A percentile compares a stretch with the other conserved stretches of the same genome.
phyloP scores from a whole-genome alignment of 179 eudicot species.

The Camellia oleifera region DNA sequence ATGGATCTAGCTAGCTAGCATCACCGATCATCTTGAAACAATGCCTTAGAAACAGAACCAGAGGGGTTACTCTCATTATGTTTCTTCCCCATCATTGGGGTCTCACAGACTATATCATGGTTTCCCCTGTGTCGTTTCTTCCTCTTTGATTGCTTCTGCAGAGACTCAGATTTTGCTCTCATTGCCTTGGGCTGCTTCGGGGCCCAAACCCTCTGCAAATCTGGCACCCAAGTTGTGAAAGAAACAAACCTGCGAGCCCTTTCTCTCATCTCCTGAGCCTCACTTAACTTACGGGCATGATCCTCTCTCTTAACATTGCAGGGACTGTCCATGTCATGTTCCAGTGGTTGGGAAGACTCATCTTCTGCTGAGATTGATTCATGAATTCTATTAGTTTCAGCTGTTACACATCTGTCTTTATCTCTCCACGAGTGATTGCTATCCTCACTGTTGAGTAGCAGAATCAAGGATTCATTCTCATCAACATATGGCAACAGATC shows the following conservation, averaged over 20 bases:
- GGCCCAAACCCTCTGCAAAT: slow-evolving; percentile 93
- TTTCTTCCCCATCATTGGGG: slow-evolving; percentile 56
- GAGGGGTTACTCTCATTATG: slow-evolving; percentile 25
- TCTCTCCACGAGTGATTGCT: slow-evolving; percentile 81
- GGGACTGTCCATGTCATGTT: slow-evolving; percentile 24
- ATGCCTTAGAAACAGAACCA: slow-evolving; percentile 53
- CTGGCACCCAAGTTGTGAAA: slow-evolving; percentile 59
- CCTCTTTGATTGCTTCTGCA: slow-evolving; percentile 40
- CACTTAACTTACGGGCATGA: slow-evolving; percentile 45
- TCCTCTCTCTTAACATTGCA: slow-evolving; percentile 32
- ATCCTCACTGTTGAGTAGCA: slow-evolving; percentile 74
- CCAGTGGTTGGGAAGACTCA: slow-evolving; percentile 37
- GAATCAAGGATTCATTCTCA: slow-evolving; percentile 60
- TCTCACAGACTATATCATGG: slow-evolving; percentile 66
- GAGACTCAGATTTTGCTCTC: slow-evolving; percentile 37
- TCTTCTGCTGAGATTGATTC: slow-evolving; percentile 61
- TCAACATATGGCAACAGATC: slow-evolving; percentile 76
- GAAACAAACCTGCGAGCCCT: slow-evolving; percentile 59
- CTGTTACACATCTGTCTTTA: slow-evolving; percentile 25
- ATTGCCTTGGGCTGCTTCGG: slow-evolving; percentile 63
- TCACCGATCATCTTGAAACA: slow-evolving; percentile 60
- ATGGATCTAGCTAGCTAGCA: neutral
- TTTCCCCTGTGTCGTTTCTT: slow-evolving; percentile 38
- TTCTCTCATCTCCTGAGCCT: slow-evolving; percentile 71
- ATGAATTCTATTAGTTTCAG: slow-evolving; percentile 33